Conservation (phyloP, 1,284 basidiomycete genomes). For the Stygiomarasmius scandens region DNA sequence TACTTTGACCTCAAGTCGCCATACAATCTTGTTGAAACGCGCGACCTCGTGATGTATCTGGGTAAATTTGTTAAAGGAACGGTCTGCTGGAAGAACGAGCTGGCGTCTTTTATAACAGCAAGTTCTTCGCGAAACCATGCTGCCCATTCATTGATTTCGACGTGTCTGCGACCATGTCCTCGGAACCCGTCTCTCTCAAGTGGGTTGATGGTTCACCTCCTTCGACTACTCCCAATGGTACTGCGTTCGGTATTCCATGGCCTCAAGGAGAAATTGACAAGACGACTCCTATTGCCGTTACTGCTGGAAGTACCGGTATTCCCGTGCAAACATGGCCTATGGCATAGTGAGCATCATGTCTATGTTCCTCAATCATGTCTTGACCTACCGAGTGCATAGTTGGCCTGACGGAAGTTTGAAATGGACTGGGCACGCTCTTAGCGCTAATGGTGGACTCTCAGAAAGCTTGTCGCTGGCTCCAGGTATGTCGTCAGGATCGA, state of each 20-base stretch:
- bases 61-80: no score
- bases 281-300: conserved; percentile 37
- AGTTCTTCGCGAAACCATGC: no score
- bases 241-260: conserved; percentile 44
- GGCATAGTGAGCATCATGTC: conserved; percentile 34
- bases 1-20: no score
- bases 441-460: conserved; percentile 29
- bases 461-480: conserved; percentile 31
- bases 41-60: no score
- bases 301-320: conserved; percentile 29
- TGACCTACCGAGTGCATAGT: conserved; percentile 28
- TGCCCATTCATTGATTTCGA: no score
- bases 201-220: conserved; percentile 25
- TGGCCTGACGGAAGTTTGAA: conserved; percentile 48
- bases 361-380: neutral
- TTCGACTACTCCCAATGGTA: conserved; percentile 32
- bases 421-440: conserved; percentile 45
- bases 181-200: neutral
- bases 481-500: neutral
- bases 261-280: conserved; percentile 41
- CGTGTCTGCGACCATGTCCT: neutral
- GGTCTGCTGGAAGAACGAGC: no score
- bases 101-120: no score
- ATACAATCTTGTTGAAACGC: no score
- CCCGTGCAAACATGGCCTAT: conserved; percentile 45